Conservation (phyloP, 106 monocot species). For the Platanthera guangdongensis region DNA sequence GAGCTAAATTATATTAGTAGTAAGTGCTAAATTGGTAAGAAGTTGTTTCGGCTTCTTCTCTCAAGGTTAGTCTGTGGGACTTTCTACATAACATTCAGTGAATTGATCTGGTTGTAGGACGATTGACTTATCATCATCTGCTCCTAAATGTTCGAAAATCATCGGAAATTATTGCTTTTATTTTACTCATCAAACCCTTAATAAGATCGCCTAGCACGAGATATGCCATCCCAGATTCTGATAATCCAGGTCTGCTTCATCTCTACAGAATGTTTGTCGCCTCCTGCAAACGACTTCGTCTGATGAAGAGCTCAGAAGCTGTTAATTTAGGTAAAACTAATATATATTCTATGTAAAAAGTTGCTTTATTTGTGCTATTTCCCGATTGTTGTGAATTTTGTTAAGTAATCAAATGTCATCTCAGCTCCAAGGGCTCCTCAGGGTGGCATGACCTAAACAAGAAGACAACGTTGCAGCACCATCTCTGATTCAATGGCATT, state of each 20-base stretch:
- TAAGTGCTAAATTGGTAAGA: no score
- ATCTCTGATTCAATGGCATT: neutral
- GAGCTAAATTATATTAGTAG: no score
- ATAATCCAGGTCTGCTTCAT: neutral
- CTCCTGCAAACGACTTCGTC: conserved; percentile 73
- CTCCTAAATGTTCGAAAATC: neutral
- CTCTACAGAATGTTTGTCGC: conserved; percentile 75
- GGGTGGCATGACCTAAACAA: neutral
- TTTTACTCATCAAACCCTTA: no score
- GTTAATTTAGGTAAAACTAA: conserved; percentile 55
- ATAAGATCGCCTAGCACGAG: no score
- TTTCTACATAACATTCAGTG: no score
- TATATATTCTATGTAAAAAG: neutral
- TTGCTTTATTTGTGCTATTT: neutral
- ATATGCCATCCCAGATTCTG: no score
- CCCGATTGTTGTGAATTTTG: neutral
- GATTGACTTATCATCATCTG: neutral
- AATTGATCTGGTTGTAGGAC: neutral
- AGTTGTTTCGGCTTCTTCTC: no score
- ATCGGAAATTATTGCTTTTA: no score
- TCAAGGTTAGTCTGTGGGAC: no score
- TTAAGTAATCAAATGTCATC: neutral
- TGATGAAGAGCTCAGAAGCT: conserved; percentile 94
- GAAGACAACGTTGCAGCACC: neutral
- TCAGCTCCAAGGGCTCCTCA: conserved; percentile 8